A percentile compares a stretch with the other conserved stretches of the same genome.
phyloP scores from a whole-genome alignment of 2,329 filamentous ascomycete genomes.

The Xylariaceae sp. region DNA sequence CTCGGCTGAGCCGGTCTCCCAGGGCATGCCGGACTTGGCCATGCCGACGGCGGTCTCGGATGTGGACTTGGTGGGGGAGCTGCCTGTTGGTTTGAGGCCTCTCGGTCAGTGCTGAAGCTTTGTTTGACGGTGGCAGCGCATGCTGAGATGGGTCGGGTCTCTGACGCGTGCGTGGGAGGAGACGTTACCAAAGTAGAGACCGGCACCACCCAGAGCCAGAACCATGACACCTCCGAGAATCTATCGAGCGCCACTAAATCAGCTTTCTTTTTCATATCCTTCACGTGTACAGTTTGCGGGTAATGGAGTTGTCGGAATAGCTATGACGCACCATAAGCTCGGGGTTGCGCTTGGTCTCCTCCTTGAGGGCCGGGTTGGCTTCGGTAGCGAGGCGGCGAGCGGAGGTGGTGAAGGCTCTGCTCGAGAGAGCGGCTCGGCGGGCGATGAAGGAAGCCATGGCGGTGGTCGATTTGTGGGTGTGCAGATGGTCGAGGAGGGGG shows the following conservation, averaged over 20 bases:
- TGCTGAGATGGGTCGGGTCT: constrained; percentile 1
- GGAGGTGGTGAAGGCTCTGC: constrained; percentile 46
- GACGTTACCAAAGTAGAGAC: constrained; percentile 75
- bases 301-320: neutral
- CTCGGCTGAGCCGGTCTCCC: constrained; percentile 65
- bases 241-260: constrained; percentile 43
- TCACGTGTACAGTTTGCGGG: neutral
- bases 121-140: neutral
- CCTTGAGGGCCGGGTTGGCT: constrained; percentile 43
- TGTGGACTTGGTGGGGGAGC: constrained; percentile 77
- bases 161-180: too few species aligned
- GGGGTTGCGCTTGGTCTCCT: constrained; percentile 54
- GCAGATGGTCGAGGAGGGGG: constrained; percentile 1
- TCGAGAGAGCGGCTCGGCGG: constrained; percentile 37
- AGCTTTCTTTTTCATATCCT: constrained; percentile 9
- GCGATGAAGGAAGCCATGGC: constrained; percentile 55
- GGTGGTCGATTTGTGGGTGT: constrained; percentile 16
- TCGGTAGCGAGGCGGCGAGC: constrained; percentile 41
- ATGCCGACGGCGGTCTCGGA: constrained; percentile 77
- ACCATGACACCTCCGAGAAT: constrained; percentile 90
- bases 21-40: constrained; percentile 78
- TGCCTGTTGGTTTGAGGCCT: constrained; percentile 43
- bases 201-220: constrained; percentile 79
- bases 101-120: neutral
- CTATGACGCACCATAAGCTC: constrained; percentile 41